These are phyloP conservation scores for Pichia kluyveri DNA, from an alignment of 805 yeast species.

Conservation along the genomic window DNA sequence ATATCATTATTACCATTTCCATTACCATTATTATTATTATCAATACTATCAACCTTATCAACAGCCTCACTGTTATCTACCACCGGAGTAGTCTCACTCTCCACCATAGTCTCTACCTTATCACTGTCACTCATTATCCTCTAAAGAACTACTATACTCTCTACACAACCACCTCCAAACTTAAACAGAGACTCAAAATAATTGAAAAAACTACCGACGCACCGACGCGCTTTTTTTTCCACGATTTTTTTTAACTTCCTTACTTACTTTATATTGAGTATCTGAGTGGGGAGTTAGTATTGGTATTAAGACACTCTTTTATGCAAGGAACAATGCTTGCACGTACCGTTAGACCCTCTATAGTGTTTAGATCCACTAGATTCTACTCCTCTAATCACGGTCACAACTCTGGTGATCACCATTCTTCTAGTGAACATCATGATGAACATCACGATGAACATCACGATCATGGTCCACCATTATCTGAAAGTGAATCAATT, in stretches of 20 bases:
- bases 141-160: too few relatives aligned
- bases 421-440: slow-evolving; percentile 2
- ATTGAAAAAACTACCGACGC: too few relatives aligned
- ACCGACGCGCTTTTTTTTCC: too few relatives aligned
- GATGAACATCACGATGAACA: slow-evolving; percentile 11
- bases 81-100: not conserved
- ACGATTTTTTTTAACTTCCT: too few relatives aligned
- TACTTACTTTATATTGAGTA: too few relatives aligned
- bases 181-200: too few relatives aligned
- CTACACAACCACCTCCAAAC: too few relatives aligned
- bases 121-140: too few relatives aligned
- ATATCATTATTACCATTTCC: too few relatives aligned
- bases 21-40: too few relatives aligned
- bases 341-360: not conserved
- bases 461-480: slow-evolving; percentile 14
- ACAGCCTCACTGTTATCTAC: not conserved
- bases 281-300: too few relatives aligned
- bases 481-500: slow-evolving; percentile 23
- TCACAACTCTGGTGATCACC: slow-evolving; percentile 3
- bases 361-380: not conserved
- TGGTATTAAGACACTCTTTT: not conserved
- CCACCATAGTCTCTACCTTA: not conserved
- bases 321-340: not conserved
- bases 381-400: slow-evolving; percentile 10
- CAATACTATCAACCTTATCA: slow-evolving; percentile 7